A percentile compares a stretch with the other conserved stretches of the same genome.
Conservation (phyloP, 1,139 yeast species). For the Pichia sp. region DNA sequence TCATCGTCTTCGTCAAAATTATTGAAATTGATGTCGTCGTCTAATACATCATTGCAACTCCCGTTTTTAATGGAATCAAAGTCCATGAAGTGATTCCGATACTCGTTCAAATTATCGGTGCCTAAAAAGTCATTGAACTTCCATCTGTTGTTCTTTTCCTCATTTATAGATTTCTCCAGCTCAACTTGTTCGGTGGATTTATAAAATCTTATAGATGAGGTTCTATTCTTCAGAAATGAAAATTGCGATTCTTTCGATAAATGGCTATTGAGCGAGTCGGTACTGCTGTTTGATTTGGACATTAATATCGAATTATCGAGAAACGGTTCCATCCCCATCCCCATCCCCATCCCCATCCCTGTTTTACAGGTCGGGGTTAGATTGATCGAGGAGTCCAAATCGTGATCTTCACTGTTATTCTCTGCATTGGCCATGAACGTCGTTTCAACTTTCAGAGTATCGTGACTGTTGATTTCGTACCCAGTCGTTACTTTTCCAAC, state of each 20-base stretch:
- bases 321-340: too few relatives aligned
- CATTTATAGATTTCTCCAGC: slow-evolving; percentile 17
- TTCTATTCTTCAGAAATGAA: slow-evolving; percentile 47
- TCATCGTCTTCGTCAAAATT: slow-evolving; percentile 34
- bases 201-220: slow-evolving; percentile 47
- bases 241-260: slow-evolving; percentile 31
- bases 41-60: slow-evolving; percentile 28
- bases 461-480: background rate
- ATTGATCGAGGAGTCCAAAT: background rate
- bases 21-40: slow-evolving; percentile 41
- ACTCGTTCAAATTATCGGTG: slow-evolving; percentile 14
- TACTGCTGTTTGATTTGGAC: background rate
- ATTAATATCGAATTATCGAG: background rate
- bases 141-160: slow-evolving; percentile 9
- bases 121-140: slow-evolving; percentile 23
- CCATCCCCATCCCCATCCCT: too few relatives aligned
- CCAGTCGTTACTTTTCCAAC: slow-evolving; percentile 6
- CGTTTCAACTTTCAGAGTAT: background rate
- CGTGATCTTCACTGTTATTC: background rate
- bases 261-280: background rate
- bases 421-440: background rate
- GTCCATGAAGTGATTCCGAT: slow-evolving; percentile 25
- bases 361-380: too few relatives aligned
- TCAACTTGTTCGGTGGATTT: slow-evolving; percentile 31
- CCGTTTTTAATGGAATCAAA: slow-evolving; percentile 1